Percentiles rank a stretch among this genome's conserved stretches.
Conservation (phyloP, 495 filamentous ascomycete species). For the Penicillium longicatenatum region DNA sequence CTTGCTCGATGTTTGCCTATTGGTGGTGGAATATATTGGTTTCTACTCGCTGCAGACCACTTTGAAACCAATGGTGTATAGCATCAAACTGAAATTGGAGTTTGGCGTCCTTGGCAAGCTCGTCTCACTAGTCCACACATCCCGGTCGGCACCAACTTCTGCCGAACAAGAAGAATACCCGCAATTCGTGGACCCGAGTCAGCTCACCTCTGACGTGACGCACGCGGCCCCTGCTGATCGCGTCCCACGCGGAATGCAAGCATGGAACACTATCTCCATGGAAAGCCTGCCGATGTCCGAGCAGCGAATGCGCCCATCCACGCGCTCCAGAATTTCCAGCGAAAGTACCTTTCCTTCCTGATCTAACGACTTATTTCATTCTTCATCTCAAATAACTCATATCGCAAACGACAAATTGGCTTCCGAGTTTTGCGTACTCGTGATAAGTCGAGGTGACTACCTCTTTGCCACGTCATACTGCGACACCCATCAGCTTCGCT, state of each 20-base stretch:
- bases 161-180: constrained; percentile 40
- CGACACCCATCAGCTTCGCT: constrained; percentile 3
- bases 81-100: constrained; percentile 65
- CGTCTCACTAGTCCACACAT: constrained; percentile 37
- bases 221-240: constrained; percentile 33
- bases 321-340: constrained; percentile 17
- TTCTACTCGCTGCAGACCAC: constrained; percentile 56
- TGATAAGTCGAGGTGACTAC: background rate
- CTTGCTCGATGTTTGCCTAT: constrained; percentile 54
- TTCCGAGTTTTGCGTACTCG: background rate
- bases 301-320: constrained; percentile 24
- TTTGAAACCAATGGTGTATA: constrained; percentile 59
- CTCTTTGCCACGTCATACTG: background rate
- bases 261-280: constrained; percentile 36
- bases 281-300: constrained; percentile 37
- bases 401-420: background rate
- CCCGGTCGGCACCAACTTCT: constrained; percentile 35
- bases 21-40: constrained; percentile 56
- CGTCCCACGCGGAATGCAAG: constrained; percentile 12
- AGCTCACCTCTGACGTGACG: constrained; percentile 41
- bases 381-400: background rate
- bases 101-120: constrained; percentile 56
- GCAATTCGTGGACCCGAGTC: constrained; percentile 40
- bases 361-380: background rate
- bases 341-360: constrained; percentile 21